These are phyloP conservation scores for Neopestalotiopsis sp. DNA, from an alignment of 2,329 filamentous ascomycete species.

Conservation along the genomic window DNA sequence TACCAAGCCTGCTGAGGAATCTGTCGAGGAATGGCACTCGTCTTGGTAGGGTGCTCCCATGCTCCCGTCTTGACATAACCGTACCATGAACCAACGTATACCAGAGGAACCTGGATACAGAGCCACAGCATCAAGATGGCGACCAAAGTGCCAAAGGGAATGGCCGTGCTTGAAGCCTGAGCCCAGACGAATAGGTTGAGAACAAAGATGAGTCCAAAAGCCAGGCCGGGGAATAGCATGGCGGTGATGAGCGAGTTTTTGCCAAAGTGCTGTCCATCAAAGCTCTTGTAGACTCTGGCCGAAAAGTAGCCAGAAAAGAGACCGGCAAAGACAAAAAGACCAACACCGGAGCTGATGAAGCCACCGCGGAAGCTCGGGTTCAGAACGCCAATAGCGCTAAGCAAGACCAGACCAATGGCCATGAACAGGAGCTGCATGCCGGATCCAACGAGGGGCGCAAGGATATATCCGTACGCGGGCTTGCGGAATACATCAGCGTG, in stretches of 20 bases:
- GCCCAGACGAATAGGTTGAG: slow-evolving; percentile 91
- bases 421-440: slow-evolving; percentile 88
- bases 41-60: slow-evolving; percentile 85
- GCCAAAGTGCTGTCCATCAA: slow-evolving; percentile 75
- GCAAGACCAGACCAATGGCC: slow-evolving; percentile 71
- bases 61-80: slow-evolving; percentile 70
- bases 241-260: slow-evolving; percentile 81
- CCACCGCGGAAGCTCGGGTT: slow-evolving; percentile 91
- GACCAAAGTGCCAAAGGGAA: slow-evolving; percentile 80
- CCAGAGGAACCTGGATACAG: slow-evolving; percentile 82
- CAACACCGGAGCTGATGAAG: slow-evolving; percentile 83
- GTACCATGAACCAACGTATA: slow-evolving; percentile 80
- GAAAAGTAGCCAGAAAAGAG: slow-evolving; percentile 89
- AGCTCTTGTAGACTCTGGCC: slow-evolving; percentile 80
- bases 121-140: slow-evolving; percentile 80
- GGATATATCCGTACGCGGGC: slow-evolving; percentile 70
- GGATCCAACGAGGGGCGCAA: slow-evolving; percentile 83
- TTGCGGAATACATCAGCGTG: slow-evolving; percentile 87
- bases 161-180: slow-evolving; percentile 84
- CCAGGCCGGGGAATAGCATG: slow-evolving; percentile 76
- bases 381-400: slow-evolving; percentile 77
- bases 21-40: slow-evolving; percentile 72
- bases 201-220: slow-evolving; percentile 77
- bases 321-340: slow-evolving; percentile 83
- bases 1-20: slow-evolving; percentile 81